A percentile compares a stretch with the other conserved stretches of the same genome.
These are phyloP conservation scores for Diutina ranongensis DNA, from an alignment of 1,139 yeast species.

Conservation along the genomic window DNA sequence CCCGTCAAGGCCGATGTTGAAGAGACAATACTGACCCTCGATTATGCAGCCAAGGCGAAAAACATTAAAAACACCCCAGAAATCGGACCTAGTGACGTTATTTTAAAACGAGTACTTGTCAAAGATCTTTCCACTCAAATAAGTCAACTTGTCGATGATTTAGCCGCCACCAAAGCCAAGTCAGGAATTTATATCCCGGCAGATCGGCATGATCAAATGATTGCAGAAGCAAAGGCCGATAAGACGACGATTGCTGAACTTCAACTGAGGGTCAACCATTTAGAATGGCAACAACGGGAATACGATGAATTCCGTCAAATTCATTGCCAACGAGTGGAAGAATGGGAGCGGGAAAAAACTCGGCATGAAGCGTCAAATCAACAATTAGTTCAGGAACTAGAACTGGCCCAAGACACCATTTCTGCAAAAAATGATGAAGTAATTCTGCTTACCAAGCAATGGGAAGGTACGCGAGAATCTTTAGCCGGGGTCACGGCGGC, in stretches of 20 bases:
- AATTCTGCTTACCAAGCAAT: not conserved
- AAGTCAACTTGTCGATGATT: conserved; percentile 43
- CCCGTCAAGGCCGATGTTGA: conserved; percentile 10
- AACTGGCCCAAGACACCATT: not conserved
- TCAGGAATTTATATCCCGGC: conserved; percentile 17
- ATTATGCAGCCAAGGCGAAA: conserved; percentile 12
- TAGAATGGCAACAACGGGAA: not conserved
- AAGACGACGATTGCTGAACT: conserved; percentile 2
- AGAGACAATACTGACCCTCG: conserved; percentile 11
- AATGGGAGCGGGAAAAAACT: not conserved
- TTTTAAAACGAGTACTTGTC: conserved; percentile 47
- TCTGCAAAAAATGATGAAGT: not conserved
- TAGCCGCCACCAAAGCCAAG: conserved; percentile 47
- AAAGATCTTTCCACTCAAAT: conserved; percentile 47
- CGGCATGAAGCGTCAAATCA: not conserved
- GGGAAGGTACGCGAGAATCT: not conserved
- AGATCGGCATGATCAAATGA: conserved; percentile 8
- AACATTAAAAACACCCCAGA: conserved; percentile 46
- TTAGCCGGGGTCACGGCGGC: not conserved
- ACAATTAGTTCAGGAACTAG: not conserved
- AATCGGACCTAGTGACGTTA: conserved; percentile 23
- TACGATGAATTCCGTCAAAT: not conserved
- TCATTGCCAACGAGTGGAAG: not conserved
- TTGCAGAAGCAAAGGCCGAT: not conserved
- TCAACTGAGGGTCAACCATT: not conserved